A percentile compares a stretch with the other conserved stretches of the same genome.
phyloP scores from a whole-genome alignment of 306 rosid species.

The Lupinus albus region DNA sequence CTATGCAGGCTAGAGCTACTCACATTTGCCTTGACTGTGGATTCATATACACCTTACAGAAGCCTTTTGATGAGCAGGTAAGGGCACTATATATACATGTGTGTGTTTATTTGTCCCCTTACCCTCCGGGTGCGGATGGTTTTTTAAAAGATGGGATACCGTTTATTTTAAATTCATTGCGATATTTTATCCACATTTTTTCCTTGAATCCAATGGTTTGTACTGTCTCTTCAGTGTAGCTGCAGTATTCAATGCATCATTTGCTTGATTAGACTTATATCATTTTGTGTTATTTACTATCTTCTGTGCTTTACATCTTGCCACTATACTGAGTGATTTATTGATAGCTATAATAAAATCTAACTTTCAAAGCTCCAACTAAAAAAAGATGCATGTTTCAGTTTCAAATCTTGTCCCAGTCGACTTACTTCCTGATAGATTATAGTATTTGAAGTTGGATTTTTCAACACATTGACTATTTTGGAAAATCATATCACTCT shows the following conservation, averaged over 20 bases:
- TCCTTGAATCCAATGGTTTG: not conserved
- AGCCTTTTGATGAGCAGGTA: conserved; percentile 91
- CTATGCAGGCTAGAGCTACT: conserved; percentile 92
- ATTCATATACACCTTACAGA: conserved; percentile 73
- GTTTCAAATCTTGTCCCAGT: not conserved
- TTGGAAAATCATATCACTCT: too few relatives aligned
- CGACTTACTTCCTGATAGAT: not conserved
- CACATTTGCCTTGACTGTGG: conserved; percentile 97
- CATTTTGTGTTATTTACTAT: not conserved
- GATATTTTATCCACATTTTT: not conserved
- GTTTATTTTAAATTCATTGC: not conserved
- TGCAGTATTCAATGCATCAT: not conserved
- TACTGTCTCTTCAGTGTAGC: not conserved
- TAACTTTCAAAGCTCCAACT: not conserved
- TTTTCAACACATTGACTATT: not conserved
- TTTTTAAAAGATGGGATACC: not conserved
- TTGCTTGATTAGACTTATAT: not conserved
- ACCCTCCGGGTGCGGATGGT: not conserved
- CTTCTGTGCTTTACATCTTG: not conserved
- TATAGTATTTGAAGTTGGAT: not conserved
- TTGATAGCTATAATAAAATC: not conserved
- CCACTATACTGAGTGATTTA: not conserved
- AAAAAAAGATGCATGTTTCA: conserved; percentile 1
- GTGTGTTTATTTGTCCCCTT: not conserved
- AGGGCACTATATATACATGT: not conserved